A percentile compares a stretch with the other conserved stretches of the same genome.
These are phyloP conservation scores for Asclepias syriaca DNA, from an alignment of 257 asterid genomes.

Conservation along the genomic window DNA sequence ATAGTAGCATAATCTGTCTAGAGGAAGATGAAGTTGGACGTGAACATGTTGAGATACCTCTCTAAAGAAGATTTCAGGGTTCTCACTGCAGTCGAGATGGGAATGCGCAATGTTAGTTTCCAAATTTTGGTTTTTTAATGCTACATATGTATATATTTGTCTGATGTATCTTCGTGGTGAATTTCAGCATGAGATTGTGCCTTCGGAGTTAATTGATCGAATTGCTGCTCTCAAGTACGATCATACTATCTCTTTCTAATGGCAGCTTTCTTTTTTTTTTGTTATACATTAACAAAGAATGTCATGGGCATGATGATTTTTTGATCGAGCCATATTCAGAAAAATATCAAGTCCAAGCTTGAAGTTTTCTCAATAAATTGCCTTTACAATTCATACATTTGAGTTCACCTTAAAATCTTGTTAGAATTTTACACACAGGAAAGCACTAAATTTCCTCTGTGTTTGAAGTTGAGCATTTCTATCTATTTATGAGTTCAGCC, in stretches of 20 bases:
- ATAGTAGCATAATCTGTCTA: neutral
- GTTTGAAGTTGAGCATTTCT: neutral
- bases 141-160: neutral
- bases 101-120: conserved; percentile 78
- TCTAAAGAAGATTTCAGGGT: conserved; percentile 91
- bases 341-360: neutral
- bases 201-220: conserved; percentile 64
- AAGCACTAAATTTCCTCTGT: neutral
- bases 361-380: neutral
- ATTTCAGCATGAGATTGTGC: conserved; percentile 87
- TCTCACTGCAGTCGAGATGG: conserved; percentile 96
- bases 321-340: neutral
- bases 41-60: conserved; percentile 68
- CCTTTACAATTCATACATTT: neutral
- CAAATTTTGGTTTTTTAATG: neutral
- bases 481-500: neutral
- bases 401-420: neutral
- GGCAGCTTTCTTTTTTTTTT: neutral
- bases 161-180: conserved; percentile 8
- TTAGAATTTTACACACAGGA: neutral
- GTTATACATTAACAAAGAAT: neutral
- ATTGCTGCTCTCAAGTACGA: conserved; percentile 82
- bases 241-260: neutral
- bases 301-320: neutral
- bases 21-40: conserved; percentile 74